Evolutionary conservation across 2,329 filamentous ascomycete genomes (phyloP), one percentile per base, ranked within the genome.

Genomic region (Diaporthe eres): DNA sequence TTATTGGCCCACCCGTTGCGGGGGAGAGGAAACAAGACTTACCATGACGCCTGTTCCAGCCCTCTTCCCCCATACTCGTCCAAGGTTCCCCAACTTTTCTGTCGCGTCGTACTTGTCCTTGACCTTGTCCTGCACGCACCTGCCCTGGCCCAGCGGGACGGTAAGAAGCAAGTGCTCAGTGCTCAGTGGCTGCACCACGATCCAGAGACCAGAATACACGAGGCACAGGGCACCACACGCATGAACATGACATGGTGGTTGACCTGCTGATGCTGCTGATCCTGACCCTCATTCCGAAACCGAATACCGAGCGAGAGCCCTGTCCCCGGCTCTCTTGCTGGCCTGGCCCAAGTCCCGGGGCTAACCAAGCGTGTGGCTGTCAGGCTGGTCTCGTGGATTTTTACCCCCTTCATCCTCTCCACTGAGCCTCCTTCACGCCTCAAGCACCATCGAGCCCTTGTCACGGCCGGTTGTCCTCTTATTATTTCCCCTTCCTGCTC

Each of bases 331-430:
- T 19, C 37, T 31, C 61, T 22, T n/a, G 28, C 63, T 37, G 61
- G 42, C 19, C 44, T 67, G 63, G 60, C 31, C 51, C 12, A 17
- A n/a, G 12, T 55, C 53, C 17, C 25, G 53, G 28, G 53, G 53
- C 25, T 15, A 31, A 55, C 4, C 51, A 28, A 53, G 51, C 25
- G 53, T 31, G 53, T 31, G 51, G 17, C 51, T 55, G 51, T 28
- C 51, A 22, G 7, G 49, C 34, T 58, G 57, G 25, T 67, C 28
- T 76, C 75, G 75, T 72, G 67, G 65, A 75, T 75, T 76, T 75
- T 75, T 49, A 72, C 75, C 75, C 49, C 65, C 67, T 72, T 72
- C 42, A 72, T 44, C 58, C 58, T 63, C 44, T 28, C 57, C 44
- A 15, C 65, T 28, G 61, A 67, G 61, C 61, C 61, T 49, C 42